Evolutionary conservation across 1,284 basidiomycete species (phyloP).

Genomic region (Cystobasidium slooffiae): DNA sequence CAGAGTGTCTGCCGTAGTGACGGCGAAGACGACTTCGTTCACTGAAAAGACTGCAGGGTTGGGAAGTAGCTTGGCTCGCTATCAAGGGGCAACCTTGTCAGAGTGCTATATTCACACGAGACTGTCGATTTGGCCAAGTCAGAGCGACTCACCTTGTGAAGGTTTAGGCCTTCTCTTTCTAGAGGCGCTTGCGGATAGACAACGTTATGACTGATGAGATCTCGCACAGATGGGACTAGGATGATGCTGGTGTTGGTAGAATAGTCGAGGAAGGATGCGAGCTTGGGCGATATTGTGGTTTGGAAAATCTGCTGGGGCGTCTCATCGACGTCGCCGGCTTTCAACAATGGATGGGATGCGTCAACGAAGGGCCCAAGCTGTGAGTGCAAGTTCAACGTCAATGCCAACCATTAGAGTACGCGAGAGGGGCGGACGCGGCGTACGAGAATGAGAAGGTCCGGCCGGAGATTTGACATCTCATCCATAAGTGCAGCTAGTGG

Average conservation of each 20-base stretch:
- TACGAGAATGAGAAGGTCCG: conserved; percentile 79
- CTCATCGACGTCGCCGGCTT: conserved; percentile 69
- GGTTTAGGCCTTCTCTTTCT: conserved; percentile 58
- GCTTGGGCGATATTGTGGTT: conserved; percentile 66
- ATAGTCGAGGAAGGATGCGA: conserved; percentile 66
- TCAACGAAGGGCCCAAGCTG: conserved; percentile 92
- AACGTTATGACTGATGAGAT: conserved; percentile 76
- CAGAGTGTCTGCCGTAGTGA: conserved; percentile 80
- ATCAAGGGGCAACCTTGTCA: conserved; percentile 30
- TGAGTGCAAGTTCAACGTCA: conserved; percentile 11
- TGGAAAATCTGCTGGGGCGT: conserved; percentile 73
- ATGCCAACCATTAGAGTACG: neutral
- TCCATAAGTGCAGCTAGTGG: conserved; percentile 69
- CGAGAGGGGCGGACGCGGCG: neutral
- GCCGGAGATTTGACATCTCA: conserved; percentile 66
- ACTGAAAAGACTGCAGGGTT: conserved; percentile 85
- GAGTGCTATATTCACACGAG: neutral
- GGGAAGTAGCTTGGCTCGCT: conserved; percentile 79
- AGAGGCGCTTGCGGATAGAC: conserved; percentile 87
- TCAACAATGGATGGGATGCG: conserved; percentile 71
- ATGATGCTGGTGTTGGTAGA: conserved; percentile 73
- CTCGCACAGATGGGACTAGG: conserved; percentile 79
- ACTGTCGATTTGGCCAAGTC: neutral
- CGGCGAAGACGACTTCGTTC: conserved; percentile 79
- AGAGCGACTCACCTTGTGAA: conserved; percentile 57